Evolutionary conservation across 2,329 filamentous ascomycete species (phyloP).

Genomic region (Venturia asperata): DNA sequence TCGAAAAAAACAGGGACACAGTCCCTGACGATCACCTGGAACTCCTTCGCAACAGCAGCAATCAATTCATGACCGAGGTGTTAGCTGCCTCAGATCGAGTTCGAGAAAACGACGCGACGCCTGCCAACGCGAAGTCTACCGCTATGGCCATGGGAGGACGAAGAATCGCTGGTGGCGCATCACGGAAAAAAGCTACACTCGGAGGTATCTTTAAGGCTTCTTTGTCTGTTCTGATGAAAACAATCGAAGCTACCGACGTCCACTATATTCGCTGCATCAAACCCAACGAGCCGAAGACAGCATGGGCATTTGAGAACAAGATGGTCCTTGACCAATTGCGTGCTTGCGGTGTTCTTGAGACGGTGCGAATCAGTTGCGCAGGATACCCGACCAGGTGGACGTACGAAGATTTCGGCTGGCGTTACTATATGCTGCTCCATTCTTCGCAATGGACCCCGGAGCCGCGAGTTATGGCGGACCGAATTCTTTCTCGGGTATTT

Average conservation of each 20-base stretch:
- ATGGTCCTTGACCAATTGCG: constrained; percentile 97
- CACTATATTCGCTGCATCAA: constrained; percentile 99
- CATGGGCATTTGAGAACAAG: constrained; percentile 97
- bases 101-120: constrained; percentile 72
- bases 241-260: constrained; percentile 95
- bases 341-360: constrained; percentile 97
- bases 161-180: constrained; percentile 82
- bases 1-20: constrained; percentile 98
- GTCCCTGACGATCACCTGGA: constrained; percentile 98
- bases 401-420: constrained; percentile 93
- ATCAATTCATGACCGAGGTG: constrained; percentile 76
- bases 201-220: constrained; percentile 99
- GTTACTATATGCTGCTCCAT: constrained; percentile 96
- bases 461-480: constrained; percentile 88
- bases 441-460: constrained; percentile 88
- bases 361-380: constrained; percentile 92
- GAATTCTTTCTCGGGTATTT: constrained; percentile 83
- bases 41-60: constrained; percentile 75
- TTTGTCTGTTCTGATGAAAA: constrained; percentile 94
- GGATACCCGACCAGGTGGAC: constrained; percentile 98
- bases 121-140: constrained; percentile 62
- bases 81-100: constrained; percentile 78
- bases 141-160: constrained; percentile 60
- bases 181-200: constrained; percentile 75
- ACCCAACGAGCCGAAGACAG: constrained; percentile 91